Evolutionary conservation across 306 rosid species (phyloP), one percentile per base, ranked within the genome.

Genomic region (Fragaria vesca): DNA sequence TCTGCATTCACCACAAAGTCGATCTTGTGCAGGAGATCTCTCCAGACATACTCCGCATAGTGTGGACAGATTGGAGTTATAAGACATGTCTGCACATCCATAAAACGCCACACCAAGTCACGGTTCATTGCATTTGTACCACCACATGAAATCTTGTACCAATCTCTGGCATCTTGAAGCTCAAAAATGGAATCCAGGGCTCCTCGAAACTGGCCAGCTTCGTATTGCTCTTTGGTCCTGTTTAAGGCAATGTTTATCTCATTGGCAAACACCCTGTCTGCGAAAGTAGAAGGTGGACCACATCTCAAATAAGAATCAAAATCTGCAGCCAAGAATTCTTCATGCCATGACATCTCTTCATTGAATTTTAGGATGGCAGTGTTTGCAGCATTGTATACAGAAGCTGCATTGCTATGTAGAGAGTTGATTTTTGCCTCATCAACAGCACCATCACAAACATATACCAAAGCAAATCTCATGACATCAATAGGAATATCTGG

Each of bases 71-170:
- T 90, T 74, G 98, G 98, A 82, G 91, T 86, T 32, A 93, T 55
- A 62, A 93, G 93, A 66, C 97, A 92, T n/a, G 98, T 90, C 83
- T 93, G 98, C 84, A 93, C 97, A 84, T 93, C 96, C 96, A 91
- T 93, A 87, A 90, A 93, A 30, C 80, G 96, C 89, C 83, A 75
- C 54, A 91, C 93, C 48, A 93, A 80, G 8, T 93, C 91, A 70
- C 70, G 91, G 82, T 91, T 93, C 86, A 74, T 81, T 69, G 96
- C 96, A 8, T 85, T 88, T n/a, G 63, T 57, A 71, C 79, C 85
- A 73, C 93, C 94, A 79, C 96, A 93, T 13, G 98, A 90, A 76
- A 89, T 85, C 79, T 93, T 90, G 43, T 93, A 91, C 87, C 90
- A 93, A 55, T 93, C 96, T 83, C 97, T 88, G 28, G 98, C 97